phyloP scores from a whole-genome alignment of 495 filamentous ascomycete species.

The Neurospora cerealis region DNA sequence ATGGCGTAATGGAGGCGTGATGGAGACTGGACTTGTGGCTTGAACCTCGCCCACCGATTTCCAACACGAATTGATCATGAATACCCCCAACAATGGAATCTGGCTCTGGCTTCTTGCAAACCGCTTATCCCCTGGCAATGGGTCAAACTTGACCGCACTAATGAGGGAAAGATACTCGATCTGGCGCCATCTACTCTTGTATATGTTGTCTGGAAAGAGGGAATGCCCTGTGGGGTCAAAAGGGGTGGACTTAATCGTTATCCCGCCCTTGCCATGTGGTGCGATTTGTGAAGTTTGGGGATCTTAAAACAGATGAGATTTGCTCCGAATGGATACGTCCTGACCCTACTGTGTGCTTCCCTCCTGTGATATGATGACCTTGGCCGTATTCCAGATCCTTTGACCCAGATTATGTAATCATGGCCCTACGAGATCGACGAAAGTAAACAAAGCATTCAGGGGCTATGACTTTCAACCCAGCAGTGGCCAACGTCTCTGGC shows the following conservation, averaged over 20 bases:
- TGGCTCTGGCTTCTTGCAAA: conserved; percentile 11
- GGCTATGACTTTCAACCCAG: background rate
- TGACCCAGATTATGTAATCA: background rate
- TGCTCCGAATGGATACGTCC: background rate
- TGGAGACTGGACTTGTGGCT: conserved; percentile 10
- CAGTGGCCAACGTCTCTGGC: background rate
- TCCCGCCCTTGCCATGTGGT: conserved; percentile 30
- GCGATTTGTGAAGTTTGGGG: conserved; percentile 5
- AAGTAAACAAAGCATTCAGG: background rate
- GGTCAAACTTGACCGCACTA: conserved; percentile 58
- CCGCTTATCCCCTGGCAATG: conserved; percentile 16
- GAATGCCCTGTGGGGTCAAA: conserved; percentile 83
- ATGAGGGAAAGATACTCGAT: conserved; percentile 95
- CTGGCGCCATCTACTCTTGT: conserved; percentile 14
- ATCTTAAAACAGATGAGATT: background rate
- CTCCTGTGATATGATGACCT: background rate
- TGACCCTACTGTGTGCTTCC: background rate
- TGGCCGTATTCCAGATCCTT: background rate
- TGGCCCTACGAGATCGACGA: background rate
- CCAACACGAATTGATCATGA: conserved; percentile 10
- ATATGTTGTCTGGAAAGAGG: conserved; percentile 49
- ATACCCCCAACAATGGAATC: conserved; percentile 3
- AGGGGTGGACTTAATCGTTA: conserved; percentile 47
- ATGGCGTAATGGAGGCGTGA: conserved; percentile 19
- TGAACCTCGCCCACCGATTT: conserved; percentile 13